These are phyloP conservation scores for Marsdenia floribunda DNA, from an alignment of 257 asterid species.

Conservation along the genomic window DNA sequence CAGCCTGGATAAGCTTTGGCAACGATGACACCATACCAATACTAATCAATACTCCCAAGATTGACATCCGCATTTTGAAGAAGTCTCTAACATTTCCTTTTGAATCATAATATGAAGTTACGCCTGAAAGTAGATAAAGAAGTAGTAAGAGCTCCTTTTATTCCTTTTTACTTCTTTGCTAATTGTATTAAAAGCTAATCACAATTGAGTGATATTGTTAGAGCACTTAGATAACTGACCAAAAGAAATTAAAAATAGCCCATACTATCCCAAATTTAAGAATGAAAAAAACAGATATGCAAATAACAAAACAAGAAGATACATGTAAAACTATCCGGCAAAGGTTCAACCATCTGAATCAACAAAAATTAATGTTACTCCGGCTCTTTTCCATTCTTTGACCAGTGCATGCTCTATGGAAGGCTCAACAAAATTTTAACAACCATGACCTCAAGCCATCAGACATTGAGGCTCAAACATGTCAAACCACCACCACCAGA, in stretches of 20 bases:
- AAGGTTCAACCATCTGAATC: neutral
- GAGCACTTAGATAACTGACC: neutral
- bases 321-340: neutral
- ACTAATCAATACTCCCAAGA: constrained; percentile 48
- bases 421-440: neutral
- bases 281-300: neutral
- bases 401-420: neutral
- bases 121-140: constrained; percentile 43
- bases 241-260: neutral
- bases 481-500: neutral
- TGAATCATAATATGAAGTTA: constrained; percentile 75
- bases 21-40: constrained; percentile 75
- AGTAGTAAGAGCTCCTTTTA: neutral
- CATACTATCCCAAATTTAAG: neutral
- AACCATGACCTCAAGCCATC: neutral
- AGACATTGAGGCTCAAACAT: too few species aligned
- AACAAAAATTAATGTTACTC: neutral
- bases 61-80: constrained; percentile 51
- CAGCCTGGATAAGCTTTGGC: constrained; percentile 74
- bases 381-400: neutral
- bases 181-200: neutral
- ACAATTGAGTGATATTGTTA: neutral
- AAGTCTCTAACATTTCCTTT: constrained; percentile 69
- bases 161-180: neutral
- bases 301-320: neutral